Conservation (phyloP, 2,329 filamentous ascomycete genomes). For the Aspergillus latus region DNA sequence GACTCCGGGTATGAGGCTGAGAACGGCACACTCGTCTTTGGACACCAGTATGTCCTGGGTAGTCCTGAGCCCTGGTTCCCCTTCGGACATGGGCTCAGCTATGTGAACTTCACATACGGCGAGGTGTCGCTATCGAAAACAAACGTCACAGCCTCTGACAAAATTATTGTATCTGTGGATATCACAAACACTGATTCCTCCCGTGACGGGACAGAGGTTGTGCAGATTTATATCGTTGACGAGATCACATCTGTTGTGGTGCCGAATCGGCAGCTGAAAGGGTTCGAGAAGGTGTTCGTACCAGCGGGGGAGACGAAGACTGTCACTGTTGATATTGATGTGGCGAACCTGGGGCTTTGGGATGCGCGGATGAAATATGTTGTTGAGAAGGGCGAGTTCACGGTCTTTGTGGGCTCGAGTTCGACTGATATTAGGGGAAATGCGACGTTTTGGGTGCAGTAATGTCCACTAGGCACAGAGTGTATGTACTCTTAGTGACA, state of each 20-base stretch:
- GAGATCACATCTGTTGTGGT: constrained; percentile 62
- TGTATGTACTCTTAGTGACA: too few species aligned
- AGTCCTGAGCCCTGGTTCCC: constrained; percentile 61
- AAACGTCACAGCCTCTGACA: constrained; percentile 55
- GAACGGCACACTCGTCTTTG: constrained; percentile 64
- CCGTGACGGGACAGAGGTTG: constrained; percentile 64
- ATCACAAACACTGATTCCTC: constrained; percentile 58
- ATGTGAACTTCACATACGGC: constrained; percentile 61
- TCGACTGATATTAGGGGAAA: constrained; percentile 37
- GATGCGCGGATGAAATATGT: constrained; percentile 66
- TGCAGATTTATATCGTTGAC: constrained; percentile 68
- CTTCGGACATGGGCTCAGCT: constrained; percentile 66
- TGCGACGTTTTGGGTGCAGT: constrained; percentile 32
- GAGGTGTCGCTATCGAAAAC: constrained; percentile 30
- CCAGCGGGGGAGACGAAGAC: constrained; percentile 60
- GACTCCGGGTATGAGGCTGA: constrained; percentile 55
- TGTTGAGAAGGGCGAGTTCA: constrained; percentile 69
- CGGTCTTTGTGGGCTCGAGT: constrained; percentile 59
- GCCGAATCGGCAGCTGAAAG: constrained; percentile 64
- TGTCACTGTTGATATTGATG: constrained; percentile 52
- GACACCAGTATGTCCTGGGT: constrained; percentile 64
- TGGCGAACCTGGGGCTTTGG: constrained; percentile 57
- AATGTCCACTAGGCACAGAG: neutral
- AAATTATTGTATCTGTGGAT: constrained; percentile 59
- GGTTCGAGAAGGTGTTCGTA: constrained; percentile 65